Evolutionary conservation across 2,329 filamentous ascomycete genomes (phyloP), one percentile per base, ranked within the genome.

Genomic region (Epichloe brachyelytri): DNA sequence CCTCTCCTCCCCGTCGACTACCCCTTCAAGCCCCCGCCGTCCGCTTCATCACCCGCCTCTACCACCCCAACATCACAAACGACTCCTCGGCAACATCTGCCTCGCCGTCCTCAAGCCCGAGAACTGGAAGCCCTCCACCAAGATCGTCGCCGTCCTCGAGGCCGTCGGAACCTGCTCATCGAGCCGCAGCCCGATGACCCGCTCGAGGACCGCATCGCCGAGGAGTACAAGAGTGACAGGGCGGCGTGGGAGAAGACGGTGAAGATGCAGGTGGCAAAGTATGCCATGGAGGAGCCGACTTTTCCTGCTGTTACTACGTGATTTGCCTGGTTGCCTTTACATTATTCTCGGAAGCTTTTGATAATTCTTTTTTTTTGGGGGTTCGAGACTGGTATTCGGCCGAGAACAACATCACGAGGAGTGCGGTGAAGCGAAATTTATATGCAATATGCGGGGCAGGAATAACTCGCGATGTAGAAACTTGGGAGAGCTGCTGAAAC

Each of bases 31-130:
- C 82, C 88, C 89, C 89, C 15, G 73, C 77, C 54, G 76, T 95
- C 59, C 81, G 77, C 63, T 95, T 95, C 77, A 72, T 75, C 57
- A 95, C 89, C 48, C 91, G 90, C 70, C 86, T 95, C 74, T 96
- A 95, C 78, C 90, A 96, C 72, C 89, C 90, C 43, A 96, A 96
- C 71, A 80, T 96, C 53, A 88, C 85, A 63, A 93, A 95, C 76
- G 89, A 95, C 68, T 78, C 79, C 79, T 82, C 58, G 90, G 90
- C 55, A 84, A 78, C 69, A 87, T 96, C 80, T 96, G 90, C 70
- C 76, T 96, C 43, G 82, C 80, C 54, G 79, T 90, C 68, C 80
- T 96, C 59, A 88, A 90, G 65, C 68, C 84, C 33, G 88, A 95
- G 61, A 83, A 88, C 69, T 96, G 90, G 90, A 96, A 95, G 76